Conservation (phyloP, 495 filamentous ascomycete species). For the Penicillium cataractarum region DNA sequence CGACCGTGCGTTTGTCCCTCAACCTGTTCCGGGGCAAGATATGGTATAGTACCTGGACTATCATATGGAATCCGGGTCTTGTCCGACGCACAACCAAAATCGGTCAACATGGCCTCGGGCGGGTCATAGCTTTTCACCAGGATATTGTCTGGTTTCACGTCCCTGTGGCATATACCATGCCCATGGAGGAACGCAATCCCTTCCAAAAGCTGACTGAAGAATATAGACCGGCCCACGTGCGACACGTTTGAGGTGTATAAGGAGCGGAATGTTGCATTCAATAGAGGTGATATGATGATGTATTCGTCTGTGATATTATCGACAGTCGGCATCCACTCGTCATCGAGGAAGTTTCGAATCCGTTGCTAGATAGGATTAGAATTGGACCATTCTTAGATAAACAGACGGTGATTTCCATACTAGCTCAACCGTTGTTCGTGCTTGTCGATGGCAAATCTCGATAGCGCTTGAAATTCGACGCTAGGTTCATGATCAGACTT, state of each 20-base stretch:
- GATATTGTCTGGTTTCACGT: not conserved
- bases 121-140: not conserved
- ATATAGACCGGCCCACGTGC: not conserved
- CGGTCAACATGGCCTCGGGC: not conserved
- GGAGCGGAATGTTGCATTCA: not conserved
- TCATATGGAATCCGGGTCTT: not conserved
- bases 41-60: not conserved
- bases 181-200: not conserved
- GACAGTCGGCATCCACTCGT: not conserved
- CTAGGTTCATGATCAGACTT: not conserved
- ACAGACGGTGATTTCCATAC: not conserved
- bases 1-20: not conserved
- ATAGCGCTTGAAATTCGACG: not conserved
- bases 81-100: not conserved
- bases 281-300: not conserved
- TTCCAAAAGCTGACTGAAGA: not conserved
- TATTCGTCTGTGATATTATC: not conserved
- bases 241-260: conserved; percentile 1
- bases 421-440: not conserved
- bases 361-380: not conserved
- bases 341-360: not conserved
- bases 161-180: not conserved
- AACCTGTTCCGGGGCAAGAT: not conserved
- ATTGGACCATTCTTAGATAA: not conserved
- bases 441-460: not conserved